A percentile compares a stretch with the other conserved stretches of the same genome.
Conservation (phyloP, 2,329 filamentous ascomycete species). For the Sporothrix curviconia region DNA sequence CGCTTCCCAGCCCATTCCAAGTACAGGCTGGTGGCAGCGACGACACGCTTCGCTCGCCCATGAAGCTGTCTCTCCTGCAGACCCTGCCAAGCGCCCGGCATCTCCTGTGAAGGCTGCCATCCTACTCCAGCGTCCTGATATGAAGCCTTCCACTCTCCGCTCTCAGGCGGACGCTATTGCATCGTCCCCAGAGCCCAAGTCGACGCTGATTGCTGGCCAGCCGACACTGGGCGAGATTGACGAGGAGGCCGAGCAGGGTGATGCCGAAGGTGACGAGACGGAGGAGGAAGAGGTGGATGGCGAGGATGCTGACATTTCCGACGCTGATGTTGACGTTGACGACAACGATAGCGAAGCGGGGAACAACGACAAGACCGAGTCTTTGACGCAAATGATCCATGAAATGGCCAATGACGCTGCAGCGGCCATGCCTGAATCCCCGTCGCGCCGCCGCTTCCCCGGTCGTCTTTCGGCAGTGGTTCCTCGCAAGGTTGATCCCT, state of each 20-base stretch:
- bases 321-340: not conserved
- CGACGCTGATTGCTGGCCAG: conserved; percentile 27
- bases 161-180: conserved; percentile 15
- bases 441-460: conserved; percentile 27
- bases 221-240: conserved; percentile 8
- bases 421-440: conserved; percentile 22
- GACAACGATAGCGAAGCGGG: conserved; percentile 18
- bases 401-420: conserved; percentile 18
- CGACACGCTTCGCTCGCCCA: conserved; percentile 29
- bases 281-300: not conserved
- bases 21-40: conserved; percentile 23
- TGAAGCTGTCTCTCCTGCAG: conserved; percentile 43
- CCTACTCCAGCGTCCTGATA: conserved; percentile 27
- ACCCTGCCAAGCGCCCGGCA: conserved; percentile 33
- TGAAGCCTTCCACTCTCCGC: not conserved
- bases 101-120: conserved; percentile 32
- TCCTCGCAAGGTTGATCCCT: conserved; percentile 27
- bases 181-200: conserved; percentile 30
- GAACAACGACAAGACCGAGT: conserved; percentile 15
- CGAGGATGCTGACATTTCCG: conserved; percentile 1
- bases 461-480: conserved; percentile 34
- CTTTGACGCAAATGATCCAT: conserved; percentile 17
- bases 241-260: not conserved
- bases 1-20: conserved; percentile 41
- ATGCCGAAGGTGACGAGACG: conserved; percentile 2